Evolutionary conservation across 2,329 filamentous ascomycete genomes (phyloP).

Genomic region (Neofusicoccum parvum): DNA sequence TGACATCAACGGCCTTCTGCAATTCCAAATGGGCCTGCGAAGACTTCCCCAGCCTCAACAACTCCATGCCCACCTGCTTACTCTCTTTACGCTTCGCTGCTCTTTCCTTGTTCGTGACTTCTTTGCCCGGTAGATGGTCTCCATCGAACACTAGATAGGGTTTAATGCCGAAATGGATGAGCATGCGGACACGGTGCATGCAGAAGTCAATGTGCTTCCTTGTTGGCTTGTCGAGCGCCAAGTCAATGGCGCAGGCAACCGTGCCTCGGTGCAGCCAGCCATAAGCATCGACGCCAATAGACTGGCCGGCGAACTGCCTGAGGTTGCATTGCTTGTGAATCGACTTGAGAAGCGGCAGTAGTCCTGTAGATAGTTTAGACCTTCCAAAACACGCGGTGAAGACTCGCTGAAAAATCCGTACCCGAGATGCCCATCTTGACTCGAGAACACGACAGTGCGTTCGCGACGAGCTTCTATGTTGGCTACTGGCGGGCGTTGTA

Average conservation of each 20-base stretch:
- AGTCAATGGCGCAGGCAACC: conserved; percentile 84
- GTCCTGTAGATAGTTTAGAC: conserved; percentile 57
- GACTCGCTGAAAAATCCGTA: conserved; percentile 24
- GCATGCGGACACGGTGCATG: conserved; percentile 89
- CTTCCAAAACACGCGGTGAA: not conserved
- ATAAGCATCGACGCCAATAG: conserved; percentile 93
- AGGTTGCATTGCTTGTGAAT: conserved; percentile 88
- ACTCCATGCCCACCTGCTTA: conserved; percentile 72
- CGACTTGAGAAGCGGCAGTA: conserved; percentile 90
- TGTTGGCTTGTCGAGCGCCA: conserved; percentile 86
- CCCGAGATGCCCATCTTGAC: conserved; percentile 45
- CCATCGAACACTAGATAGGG: conserved; percentile 97
- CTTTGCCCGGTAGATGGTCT: conserved; percentile 92
- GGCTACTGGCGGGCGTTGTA: not conserved
- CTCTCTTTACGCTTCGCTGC: conserved; percentile 75
- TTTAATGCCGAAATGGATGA: conserved; percentile 88
- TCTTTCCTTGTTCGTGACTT: conserved; percentile 78
- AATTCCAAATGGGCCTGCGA: conserved; percentile 82
- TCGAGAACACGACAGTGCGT: not conserved
- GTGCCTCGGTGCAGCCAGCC: conserved; percentile 97
- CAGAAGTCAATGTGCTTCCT: conserved; percentile 90
- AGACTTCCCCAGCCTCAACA: conserved; percentile 78
- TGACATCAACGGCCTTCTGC: conserved; percentile 94
- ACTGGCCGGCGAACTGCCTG: conserved; percentile 84
- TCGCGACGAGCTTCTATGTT: not conserved